Conservation (phyloP, 192 early-diverging fungal genomes). For the Coemansia sp. region DNA sequence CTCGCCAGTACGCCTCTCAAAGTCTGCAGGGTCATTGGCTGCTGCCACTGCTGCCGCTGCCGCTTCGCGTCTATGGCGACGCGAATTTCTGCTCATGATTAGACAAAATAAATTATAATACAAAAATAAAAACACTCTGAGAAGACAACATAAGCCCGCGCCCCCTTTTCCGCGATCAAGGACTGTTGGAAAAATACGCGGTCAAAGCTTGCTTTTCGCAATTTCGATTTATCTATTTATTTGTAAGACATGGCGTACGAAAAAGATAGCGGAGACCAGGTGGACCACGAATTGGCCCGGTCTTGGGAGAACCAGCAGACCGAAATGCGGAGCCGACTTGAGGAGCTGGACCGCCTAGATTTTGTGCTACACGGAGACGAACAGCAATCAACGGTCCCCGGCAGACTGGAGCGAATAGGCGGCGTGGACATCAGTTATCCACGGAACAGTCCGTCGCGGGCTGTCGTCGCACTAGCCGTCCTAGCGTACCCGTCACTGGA, state of each 20-base stretch:
- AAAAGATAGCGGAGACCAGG: background rate
- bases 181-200: background rate
- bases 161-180: background rate
- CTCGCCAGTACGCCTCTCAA: slow-evolving; percentile 12
- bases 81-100: slow-evolving; percentile 22
- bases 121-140: background rate
- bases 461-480: slow-evolving; percentile 75
- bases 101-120: background rate
- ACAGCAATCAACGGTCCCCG: background rate
- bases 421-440: slow-evolving; percentile 79
- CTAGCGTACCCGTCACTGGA: slow-evolving; percentile 66
- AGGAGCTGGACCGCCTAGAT: slow-evolving; percentile 14
- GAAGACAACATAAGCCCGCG: background rate
- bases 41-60: background rate
- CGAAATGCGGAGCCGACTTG: slow-evolving; percentile 22
- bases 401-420: slow-evolving; percentile 60
- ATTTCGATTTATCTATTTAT: background rate
- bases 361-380: slow-evolving; percentile 6
- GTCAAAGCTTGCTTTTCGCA: background rate
- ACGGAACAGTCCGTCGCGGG: slow-evolving; percentile 45
- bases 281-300: slow-evolving; percentile 3
- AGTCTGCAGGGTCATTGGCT: slow-evolving; percentile 11
- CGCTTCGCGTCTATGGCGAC: slow-evolving; percentile 16
- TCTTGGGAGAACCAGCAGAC: slow-evolving; percentile 19
- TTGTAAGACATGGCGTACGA: background rate